Conservation (phyloP, 352 stramenopile species). For the Pythium apleroticum region DNA sequence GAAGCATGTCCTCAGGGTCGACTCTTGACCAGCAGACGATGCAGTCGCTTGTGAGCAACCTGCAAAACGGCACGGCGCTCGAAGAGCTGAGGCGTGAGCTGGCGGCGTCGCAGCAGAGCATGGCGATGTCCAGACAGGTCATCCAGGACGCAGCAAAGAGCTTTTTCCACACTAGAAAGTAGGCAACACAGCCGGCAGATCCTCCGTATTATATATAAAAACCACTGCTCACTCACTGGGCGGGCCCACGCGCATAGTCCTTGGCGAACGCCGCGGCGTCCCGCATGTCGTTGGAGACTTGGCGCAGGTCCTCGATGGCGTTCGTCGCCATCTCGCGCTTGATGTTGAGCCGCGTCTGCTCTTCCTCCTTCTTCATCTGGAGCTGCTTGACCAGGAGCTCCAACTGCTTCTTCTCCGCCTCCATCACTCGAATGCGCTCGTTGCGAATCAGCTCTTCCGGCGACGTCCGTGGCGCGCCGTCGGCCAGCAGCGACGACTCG, state of each 20-base stretch:
- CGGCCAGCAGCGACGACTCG: slow-evolving; percentile 10
- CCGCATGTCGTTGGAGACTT: slow-evolving; percentile 34
- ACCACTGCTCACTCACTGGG: not conserved
- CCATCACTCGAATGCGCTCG: slow-evolving; percentile 50
- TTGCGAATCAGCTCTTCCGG: slow-evolving; percentile 42
- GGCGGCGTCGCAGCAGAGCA: slow-evolving; percentile 64
- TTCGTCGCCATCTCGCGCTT: slow-evolving; percentile 44
- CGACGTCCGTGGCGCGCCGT: slow-evolving; percentile 14
- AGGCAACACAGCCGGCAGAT: not conserved
- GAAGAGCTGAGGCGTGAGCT: slow-evolving; percentile 69
- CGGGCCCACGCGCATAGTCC: slow-evolving; percentile 34
- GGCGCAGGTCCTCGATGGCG: slow-evolving; percentile 46
- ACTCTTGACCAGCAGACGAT: slow-evolving; percentile 55
- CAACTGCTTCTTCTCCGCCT: slow-evolving; percentile 50
- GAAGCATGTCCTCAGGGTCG: slow-evolving; percentile 27
- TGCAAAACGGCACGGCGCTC: slow-evolving; percentile 65
- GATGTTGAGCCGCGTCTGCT: slow-evolving; percentile 40
- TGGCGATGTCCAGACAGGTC: slow-evolving; percentile 57
- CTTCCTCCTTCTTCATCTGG: slow-evolving; percentile 42
- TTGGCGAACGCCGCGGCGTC: slow-evolving; percentile 37
- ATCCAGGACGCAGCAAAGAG: slow-evolving; percentile 67
- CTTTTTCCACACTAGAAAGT: slow-evolving; percentile 49
- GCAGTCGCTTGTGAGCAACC: slow-evolving; percentile 69
- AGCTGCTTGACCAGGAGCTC: slow-evolving; percentile 39
- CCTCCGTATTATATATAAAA: slow-evolving; percentile 2